phyloP scores from a whole-genome alignment of 306 rosid genomes.

The Cotoneaster glaucophyllus region DNA sequence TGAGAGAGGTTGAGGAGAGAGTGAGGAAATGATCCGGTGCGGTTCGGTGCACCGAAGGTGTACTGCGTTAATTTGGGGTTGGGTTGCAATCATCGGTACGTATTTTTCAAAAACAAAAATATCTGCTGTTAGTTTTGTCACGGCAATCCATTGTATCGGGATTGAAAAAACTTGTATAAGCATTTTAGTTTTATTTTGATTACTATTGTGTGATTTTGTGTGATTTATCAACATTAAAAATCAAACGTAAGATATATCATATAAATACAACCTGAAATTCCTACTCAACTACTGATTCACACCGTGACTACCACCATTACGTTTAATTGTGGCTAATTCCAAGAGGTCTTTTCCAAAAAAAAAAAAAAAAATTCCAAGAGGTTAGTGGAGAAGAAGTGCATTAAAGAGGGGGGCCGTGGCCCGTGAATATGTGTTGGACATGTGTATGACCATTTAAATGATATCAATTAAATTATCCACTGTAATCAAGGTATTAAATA shows the following conservation, averaged over 20 bases:
- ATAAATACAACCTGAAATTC: too few relatives aligned
- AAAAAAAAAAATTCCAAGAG: not conserved
- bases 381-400: not conserved
- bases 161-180: accelerated
- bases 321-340: not conserved
- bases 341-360: too few relatives aligned
- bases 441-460: not conserved
- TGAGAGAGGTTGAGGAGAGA: conserved; percentile 12
- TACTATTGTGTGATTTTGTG: too few relatives aligned
- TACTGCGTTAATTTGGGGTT: not conserved
- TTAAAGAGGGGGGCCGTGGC: not conserved
- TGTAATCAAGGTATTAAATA: too few relatives aligned
- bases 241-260: accelerated
- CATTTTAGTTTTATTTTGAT: accelerated
- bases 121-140: too few relatives aligned
- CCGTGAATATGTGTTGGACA: not conserved
- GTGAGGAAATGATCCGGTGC: not conserved
- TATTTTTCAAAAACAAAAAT: too few relatives aligned
- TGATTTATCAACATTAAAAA: too few relatives aligned
- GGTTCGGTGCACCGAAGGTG: not conserved
- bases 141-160: too few relatives aligned
- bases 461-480: not conserved
- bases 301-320: too few relatives aligned
- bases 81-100: not conserved
- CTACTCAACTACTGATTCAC: accelerated